Conservation (phyloP, 2,329 filamentous ascomycete genomes). For the Talaromyces atroroseus region DNA sequence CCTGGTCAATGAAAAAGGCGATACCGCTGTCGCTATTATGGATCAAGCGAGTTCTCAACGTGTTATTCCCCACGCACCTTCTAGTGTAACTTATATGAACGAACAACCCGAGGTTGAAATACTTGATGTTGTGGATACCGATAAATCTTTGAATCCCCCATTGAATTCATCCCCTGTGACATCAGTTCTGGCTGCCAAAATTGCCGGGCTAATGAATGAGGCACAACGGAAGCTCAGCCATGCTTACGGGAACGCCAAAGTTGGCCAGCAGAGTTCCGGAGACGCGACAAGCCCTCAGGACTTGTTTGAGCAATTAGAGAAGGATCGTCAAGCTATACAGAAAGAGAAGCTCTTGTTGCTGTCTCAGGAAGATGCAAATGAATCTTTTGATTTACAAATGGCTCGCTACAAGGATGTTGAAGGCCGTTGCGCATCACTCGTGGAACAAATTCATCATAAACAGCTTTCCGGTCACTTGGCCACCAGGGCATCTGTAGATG, state of each 20-base stretch:
- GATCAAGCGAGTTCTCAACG: constrained; percentile 65
- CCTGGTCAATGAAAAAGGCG: constrained; percentile 72
- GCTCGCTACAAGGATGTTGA: constrained; percentile 35
- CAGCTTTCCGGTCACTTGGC: constrained; percentile 30
- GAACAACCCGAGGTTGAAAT: constrained; percentile 29
- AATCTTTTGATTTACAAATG: constrained; percentile 31
- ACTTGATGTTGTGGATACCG: constrained; percentile 23
- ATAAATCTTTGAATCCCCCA: constrained; percentile 24
- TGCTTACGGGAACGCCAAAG: constrained; percentile 56
- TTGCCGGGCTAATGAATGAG: constrained; percentile 63
- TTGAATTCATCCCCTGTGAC: constrained; percentile 56
- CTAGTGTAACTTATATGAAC: constrained; percentile 52
- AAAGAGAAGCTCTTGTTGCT: constrained; percentile 33
- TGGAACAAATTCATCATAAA: constrained; percentile 40
- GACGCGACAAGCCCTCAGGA: constrained; percentile 39
- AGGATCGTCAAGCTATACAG: constrained; percentile 40
- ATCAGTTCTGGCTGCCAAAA: constrained; percentile 63
- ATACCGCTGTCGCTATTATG: constrained; percentile 80
- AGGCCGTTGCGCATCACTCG: constrained; percentile 35
- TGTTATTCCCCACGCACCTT: constrained; percentile 62
- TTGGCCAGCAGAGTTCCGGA: constrained; percentile 50
- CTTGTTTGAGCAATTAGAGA: constrained; percentile 38
- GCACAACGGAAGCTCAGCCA: constrained; percentile 65
- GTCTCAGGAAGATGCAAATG: constrained; percentile 33
- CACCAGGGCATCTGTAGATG: constrained; percentile 15